Evolutionary conservation across 176 grass and related monocot genomes (phyloP).

Genomic region (Aegilops longissima): DNA sequence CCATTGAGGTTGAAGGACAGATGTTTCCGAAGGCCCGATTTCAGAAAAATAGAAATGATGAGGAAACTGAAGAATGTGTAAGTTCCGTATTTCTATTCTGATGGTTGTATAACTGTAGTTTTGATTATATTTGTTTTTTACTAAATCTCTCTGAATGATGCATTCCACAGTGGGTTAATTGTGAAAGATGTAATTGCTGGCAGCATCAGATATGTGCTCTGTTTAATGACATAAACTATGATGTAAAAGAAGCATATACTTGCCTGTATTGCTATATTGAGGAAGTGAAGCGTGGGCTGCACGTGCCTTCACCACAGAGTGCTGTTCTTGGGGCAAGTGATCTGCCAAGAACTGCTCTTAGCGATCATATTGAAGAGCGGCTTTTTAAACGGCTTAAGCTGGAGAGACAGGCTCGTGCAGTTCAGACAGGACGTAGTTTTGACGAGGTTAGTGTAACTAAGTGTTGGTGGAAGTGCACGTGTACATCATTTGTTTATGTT

Average conservation of each 20-base stretch:
- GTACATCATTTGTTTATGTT: conserved; percentile 1
- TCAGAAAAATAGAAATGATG: too few relatives aligned
- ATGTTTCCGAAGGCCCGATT: too few relatives aligned
- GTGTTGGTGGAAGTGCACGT: conserved; percentile 3
- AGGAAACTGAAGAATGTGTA: too few relatives aligned
- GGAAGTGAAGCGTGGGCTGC: conserved; percentile 74
- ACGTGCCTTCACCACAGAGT: conserved; percentile 89
- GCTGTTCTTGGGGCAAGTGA: conserved; percentile 98
- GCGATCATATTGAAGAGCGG: conserved; percentile 92
- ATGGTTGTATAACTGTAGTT: background rate
- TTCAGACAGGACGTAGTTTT: conserved; percentile 39
- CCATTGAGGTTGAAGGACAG: conserved; percentile 77
- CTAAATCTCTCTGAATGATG: conserved; percentile 39
- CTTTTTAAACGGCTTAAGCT: conserved; percentile 77
- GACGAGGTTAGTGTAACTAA: conserved; percentile 69
- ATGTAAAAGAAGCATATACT: conserved; percentile 89
- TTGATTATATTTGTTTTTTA: conserved; percentile 13
- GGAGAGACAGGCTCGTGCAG: conserved; percentile 82
- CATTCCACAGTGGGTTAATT: conserved; percentile 91
- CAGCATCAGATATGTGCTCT: conserved; percentile 98
- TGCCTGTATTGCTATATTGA: conserved; percentile 89
- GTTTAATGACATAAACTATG: conserved; percentile 92
- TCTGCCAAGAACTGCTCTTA: conserved; percentile 85
- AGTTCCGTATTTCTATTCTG: conserved; percentile 22
- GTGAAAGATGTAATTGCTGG: conserved; percentile 98